A percentile compares a stretch with the other conserved stretches of the same genome.
Conservation (phyloP, 176 grass and related monocot genomes). For the Carex parvula region DNA sequence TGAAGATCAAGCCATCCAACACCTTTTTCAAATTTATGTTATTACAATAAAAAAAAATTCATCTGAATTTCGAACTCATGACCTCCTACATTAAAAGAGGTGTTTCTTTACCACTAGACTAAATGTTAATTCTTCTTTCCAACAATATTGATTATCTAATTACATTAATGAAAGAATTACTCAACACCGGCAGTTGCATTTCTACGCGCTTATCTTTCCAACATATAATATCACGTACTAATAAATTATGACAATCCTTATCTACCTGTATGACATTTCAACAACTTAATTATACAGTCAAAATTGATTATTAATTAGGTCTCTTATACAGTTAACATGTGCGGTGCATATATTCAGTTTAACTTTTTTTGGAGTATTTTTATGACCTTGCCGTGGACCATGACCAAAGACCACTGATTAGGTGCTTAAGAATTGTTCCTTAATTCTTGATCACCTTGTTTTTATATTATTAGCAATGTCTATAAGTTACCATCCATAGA, state of each 20-base stretch:
- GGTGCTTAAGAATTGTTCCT: background rate
- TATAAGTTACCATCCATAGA: background rate
- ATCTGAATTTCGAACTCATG: too few relatives aligned
- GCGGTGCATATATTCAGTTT: background rate
- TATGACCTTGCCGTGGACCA: background rate
- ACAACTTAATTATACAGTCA: background rate
- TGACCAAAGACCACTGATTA: background rate
- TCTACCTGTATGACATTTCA: constrained; percentile 5
- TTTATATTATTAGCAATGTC: background rate
- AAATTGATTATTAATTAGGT: background rate
- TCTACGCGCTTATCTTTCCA: too few relatives aligned
- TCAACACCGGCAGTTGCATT: too few relatives aligned
- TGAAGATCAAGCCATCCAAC: too few relatives aligned
- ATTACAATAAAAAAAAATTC: too few relatives aligned
- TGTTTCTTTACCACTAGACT: too few relatives aligned
- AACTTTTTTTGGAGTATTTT: background rate
- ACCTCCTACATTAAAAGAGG: too few relatives aligned
- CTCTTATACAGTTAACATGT: background rate
- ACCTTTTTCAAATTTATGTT: too few relatives aligned
- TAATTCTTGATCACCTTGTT: background rate
- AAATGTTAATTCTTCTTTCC: too few relatives aligned
- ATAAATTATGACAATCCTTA: background rate
- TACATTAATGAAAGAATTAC: too few relatives aligned
- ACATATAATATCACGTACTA: too few relatives aligned
- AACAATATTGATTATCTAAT: background rate